phyloP scores from a whole-genome alignment of 116 monocot genomes.

The Phalaenopsis hybrid region DNA sequence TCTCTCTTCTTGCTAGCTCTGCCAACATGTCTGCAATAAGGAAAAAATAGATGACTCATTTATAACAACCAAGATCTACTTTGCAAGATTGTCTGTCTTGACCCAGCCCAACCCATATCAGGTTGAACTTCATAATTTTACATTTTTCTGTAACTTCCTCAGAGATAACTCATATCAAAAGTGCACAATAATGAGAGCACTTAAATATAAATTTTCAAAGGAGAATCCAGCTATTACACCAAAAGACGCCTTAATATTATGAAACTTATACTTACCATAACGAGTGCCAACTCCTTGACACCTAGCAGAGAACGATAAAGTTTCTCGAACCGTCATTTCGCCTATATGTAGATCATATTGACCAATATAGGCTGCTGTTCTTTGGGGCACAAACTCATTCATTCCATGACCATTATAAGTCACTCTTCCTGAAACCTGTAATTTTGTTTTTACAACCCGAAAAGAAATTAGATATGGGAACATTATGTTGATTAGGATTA shows the following conservation, averaged over 20 bases:
- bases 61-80: no score
- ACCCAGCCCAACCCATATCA: no score
- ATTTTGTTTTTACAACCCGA: no score
- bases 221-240: no score
- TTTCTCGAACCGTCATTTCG: constrained; percentile 82
- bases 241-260: no score
- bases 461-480: neutral
- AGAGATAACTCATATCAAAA: no score
- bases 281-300: constrained; percentile 67
- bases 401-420: constrained; percentile 77
- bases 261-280: constrained; percentile 24
- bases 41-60: neutral
- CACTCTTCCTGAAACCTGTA: constrained; percentile 46
- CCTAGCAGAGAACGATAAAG: constrained; percentile 65
- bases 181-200: no score
- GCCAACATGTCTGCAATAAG: constrained; percentile 2
- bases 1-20: constrained; percentile 12
- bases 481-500: neutral
- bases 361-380: constrained; percentile 72
- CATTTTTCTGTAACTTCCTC: no score
- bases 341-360: constrained; percentile 75
- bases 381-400: constrained; percentile 71
- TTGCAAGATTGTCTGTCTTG: no score
- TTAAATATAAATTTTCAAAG: no score
- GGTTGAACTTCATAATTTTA: no score